Evolutionary conservation across 1,139 yeast genomes (phyloP).

Genomic region (Yamadazyma sp.): DNA sequence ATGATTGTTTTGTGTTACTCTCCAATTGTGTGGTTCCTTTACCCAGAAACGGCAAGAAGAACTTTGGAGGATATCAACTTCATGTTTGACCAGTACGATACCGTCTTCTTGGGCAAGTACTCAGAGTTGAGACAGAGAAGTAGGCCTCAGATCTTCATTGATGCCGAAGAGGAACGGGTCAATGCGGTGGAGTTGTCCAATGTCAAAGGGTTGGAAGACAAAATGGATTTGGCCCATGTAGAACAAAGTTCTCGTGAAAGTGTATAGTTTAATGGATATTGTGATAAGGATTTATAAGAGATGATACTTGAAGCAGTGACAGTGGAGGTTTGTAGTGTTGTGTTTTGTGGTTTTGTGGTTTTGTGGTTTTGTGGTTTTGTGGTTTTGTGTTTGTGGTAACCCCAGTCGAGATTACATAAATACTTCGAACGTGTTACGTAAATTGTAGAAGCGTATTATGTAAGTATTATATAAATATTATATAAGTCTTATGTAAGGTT

Average conservation of each 20-base stretch:
- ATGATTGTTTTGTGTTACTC: constrained; percentile 15
- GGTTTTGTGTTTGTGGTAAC: too few relatives aligned
- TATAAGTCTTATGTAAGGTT: too few relatives aligned
- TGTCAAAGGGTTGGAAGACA: constrained; percentile 5
- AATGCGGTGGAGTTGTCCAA: constrained; percentile 10
- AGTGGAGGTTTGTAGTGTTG: too few relatives aligned
- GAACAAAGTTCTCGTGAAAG: constrained; percentile 2
- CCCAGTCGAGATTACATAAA: too few relatives aligned
- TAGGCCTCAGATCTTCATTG: constrained; percentile 16
- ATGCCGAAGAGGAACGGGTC: constrained; percentile 17
- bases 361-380: too few relatives aligned
- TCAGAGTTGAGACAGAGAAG: constrained; percentile 16
- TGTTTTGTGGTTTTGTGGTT: too few relatives aligned
- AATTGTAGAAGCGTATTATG: too few relatives aligned
- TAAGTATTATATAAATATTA: too few relatives aligned
- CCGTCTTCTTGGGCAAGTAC: constrained; percentile 16
- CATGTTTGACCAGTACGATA: constrained; percentile 18
- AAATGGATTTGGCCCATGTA: constrained; percentile 9
- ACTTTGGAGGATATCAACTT: constrained; percentile 60
- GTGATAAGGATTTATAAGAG: too few relatives aligned
- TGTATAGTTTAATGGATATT: too few relatives aligned
- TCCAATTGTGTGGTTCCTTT: constrained; percentile 24
- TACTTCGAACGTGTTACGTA: too few relatives aligned
- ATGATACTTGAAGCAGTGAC: too few relatives aligned
- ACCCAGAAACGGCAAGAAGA: constrained; percentile 66